Conservation (phyloP, 805 yeast genomes). For the Nakazawaea holstii region DNA sequence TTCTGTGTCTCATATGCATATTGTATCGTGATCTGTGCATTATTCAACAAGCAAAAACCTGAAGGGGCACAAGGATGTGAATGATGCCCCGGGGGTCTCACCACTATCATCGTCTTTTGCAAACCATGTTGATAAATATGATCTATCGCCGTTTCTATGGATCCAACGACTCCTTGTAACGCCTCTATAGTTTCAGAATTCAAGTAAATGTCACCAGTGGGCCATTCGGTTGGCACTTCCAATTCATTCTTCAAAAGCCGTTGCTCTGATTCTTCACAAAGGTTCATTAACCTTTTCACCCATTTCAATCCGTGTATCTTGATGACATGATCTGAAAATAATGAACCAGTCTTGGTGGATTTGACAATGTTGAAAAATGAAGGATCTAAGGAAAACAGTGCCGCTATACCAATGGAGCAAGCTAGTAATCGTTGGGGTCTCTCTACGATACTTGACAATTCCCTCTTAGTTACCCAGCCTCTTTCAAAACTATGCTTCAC, state of each 20-base stretch:
- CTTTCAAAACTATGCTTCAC: constrained; percentile 71
- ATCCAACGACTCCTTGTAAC: constrained; percentile 70
- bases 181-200: constrained; percentile 64
- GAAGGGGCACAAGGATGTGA: constrained; percentile 80
- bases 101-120: constrained; percentile 56
- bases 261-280: constrained; percentile 54
- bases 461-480: constrained; percentile 67
- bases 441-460: constrained; percentile 68
- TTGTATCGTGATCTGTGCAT: constrained; percentile 76
- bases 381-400: constrained; percentile 67
- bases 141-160: constrained; percentile 69
- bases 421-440: constrained; percentile 78
- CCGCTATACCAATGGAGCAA: constrained; percentile 69
- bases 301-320: constrained; percentile 72
- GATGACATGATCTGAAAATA: constrained; percentile 54
- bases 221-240: constrained; percentile 81
- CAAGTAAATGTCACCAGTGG: constrained; percentile 75
- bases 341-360: constrained; percentile 31
- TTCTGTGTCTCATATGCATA: constrained; percentile 60
- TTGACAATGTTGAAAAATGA: constrained; percentile 43
- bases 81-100: constrained; percentile 86
- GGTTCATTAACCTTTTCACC: constrained; percentile 52
- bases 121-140: constrained; percentile 31
- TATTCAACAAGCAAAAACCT: constrained; percentile 78
- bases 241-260: constrained; percentile 48